These are phyloP conservation scores for Neurospora sp. DNA, from an alignment of 495 filamentous ascomycete species.

Conservation along the genomic window DNA sequence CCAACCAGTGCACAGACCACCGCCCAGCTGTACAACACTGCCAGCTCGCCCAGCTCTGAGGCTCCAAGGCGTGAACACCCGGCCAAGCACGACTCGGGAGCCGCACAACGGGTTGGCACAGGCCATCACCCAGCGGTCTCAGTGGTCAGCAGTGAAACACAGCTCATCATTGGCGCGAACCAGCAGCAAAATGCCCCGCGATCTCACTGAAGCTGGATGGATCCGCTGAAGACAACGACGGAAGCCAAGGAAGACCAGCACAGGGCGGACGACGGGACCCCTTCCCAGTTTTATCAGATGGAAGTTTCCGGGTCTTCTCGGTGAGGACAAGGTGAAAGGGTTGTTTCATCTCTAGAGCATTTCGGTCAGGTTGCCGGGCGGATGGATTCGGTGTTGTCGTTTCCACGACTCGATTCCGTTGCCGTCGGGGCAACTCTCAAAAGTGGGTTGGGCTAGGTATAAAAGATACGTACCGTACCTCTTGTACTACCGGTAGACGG, in stretches of 20 bases:
- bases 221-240: not conserved
- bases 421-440: not conserved
- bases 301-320: not conserved
- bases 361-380: not conserved
- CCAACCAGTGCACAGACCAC: not conserved
- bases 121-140: not conserved
- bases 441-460: not conserved
- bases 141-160: not conserved
- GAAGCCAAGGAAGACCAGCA: not conserved
- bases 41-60: not conserved
- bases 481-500: not conserved
- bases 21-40: not conserved
- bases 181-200: not conserved
- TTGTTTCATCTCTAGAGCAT: not conserved
- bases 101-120: not conserved
- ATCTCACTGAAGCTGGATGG: not conserved
- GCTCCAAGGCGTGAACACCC: not conserved
- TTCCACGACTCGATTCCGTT: not conserved
- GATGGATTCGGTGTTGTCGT: not conserved
- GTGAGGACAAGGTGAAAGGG: not conserved
- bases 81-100: not conserved
- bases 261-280: not conserved
- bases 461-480: not conserved
- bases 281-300: not conserved
- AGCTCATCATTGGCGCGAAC: not conserved